Evolutionary conservation across 2,329 filamentous ascomycete species (phyloP), one percentile per base, ranked within the genome.

Genomic region (Cladorrhinum sp.): DNA sequence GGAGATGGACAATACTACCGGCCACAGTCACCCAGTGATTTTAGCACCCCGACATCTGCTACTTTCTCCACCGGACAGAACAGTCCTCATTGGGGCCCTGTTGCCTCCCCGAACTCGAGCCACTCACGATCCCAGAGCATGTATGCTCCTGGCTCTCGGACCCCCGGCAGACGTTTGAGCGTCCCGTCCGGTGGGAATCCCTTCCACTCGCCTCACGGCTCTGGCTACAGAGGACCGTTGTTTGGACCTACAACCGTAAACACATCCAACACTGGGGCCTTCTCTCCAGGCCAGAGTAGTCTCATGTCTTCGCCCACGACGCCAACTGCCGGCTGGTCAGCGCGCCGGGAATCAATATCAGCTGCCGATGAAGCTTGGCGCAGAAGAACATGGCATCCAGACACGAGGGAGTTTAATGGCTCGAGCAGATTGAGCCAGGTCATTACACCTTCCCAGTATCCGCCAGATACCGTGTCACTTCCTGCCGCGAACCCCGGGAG

Each of bases 351-450:
- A 45, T 89, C 90, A 0, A 78, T 79, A 2, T 77, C 81, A 55
- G 78, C 80, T 20, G 77, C 83, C 0, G 92, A 96, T 64, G 87
- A 92, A 48, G 89, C 91, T 58, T 91, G 87, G 84, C 86, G 92
- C 65, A 82, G 93, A 63, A 85, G 92, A 57, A 97, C 93, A 2
- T 97, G 93, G 93, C 93, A 97, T 74, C 91, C 92, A 0, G 90
- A 92, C 63, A 89, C 86, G 61, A 81, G 84, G 16, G 83, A 82
- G 64, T 86, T 85, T 63, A 81, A 81, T 62, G 66, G 65, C 1
- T 51, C 64, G 79, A 93, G 90, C 74, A 85, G 89, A 16, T 74
- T 96, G 57, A 90, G 85, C 68, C 89, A 91, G 64, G 89, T 91
- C 41, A 85, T 90, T 63, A 91, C 86, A 4, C 86, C 90, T 69